These are phyloP conservation scores for Yamadazyma taylorii DNA, from an alignment of 1,139 yeast genomes.

Conservation along the genomic window DNA sequence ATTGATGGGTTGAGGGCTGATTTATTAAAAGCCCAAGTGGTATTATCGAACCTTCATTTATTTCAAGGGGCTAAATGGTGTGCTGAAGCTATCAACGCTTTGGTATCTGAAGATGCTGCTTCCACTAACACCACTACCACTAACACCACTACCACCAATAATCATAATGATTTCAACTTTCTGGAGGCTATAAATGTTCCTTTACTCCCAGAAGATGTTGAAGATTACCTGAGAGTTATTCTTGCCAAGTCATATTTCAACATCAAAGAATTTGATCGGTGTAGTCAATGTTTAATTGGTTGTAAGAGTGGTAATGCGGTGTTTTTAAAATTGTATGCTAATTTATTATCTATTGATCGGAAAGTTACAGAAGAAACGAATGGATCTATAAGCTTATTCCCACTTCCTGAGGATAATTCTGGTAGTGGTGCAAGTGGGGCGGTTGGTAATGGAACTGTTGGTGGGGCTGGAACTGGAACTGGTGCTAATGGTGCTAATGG, in stretches of 20 bases:
- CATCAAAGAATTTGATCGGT: conserved; percentile 83
- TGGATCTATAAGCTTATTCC: conserved; percentile 44
- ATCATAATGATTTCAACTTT: conserved; percentile 2
- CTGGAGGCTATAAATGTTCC: too few relatives aligned
- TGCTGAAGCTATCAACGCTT: conserved; percentile 69
- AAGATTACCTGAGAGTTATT: conserved; percentile 35
- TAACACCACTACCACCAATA: conserved; percentile 9
- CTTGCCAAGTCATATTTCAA: conserved; percentile 78
- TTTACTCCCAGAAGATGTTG: conserved; percentile 26
- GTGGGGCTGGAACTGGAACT: conserved; percentile 12
- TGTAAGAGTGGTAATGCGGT: conserved; percentile 55
- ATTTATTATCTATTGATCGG: conserved; percentile 72
- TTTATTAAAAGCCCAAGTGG: conserved; percentile 12
- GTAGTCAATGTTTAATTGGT: conserved; percentile 57
- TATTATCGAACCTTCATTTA: conserved; percentile 47
- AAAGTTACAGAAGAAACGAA: conserved; percentile 72
- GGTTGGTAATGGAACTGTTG: too few relatives aligned
- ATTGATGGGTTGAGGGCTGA: conserved; percentile 19
- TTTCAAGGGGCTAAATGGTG: conserved; percentile 79
- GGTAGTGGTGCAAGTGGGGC: conserved; percentile 4
- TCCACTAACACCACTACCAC: conserved; percentile 2
- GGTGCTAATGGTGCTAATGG: conserved; percentile 12
- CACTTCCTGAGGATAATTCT: conserved; percentile 13
- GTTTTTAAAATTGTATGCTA: conserved; percentile 69
- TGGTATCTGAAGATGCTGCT: conserved; percentile 10